Evolutionary conservation across 2,329 filamentous ascomycete species (phyloP).

Genomic region (Colletotrichum musicola): DNA sequence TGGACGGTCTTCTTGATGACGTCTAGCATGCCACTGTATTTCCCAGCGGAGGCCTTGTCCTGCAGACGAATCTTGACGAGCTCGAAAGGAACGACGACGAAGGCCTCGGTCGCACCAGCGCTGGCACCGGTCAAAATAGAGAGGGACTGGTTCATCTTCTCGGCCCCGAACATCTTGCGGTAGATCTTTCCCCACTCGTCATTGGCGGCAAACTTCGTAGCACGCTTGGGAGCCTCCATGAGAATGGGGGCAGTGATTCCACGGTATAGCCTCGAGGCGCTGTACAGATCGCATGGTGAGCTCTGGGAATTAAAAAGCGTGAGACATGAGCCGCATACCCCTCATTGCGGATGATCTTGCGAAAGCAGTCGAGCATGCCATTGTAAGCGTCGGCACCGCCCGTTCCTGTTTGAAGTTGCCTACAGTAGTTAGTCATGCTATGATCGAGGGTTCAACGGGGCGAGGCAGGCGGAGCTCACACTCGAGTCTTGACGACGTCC

Average conservation of each 20-base stretch:
- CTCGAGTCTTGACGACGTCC: constrained; percentile 98
- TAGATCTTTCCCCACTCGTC: constrained; percentile 98
- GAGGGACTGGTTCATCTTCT: constrained; percentile 91
- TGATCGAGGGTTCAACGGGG: constrained; percentile 38
- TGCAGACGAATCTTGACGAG: constrained; percentile 98
- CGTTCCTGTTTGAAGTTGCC: constrained; percentile 86
- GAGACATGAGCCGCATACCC: constrained; percentile 69
- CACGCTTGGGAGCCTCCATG: constrained; percentile 95
- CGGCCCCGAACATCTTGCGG: constrained; percentile 84
- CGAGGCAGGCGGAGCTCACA: constrained; percentile 69
- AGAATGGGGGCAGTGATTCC: constrained; percentile 96
- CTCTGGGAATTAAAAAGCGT: not conserved
- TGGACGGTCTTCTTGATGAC: constrained; percentile 85
- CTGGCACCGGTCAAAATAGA: constrained; percentile 94
- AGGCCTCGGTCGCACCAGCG: constrained; percentile 93
- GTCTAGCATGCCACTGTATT: constrained; percentile 86
- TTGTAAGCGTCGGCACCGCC: constrained; percentile 88
- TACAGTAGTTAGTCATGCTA: constrained; percentile 54
- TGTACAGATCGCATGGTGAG: constrained; percentile 50
- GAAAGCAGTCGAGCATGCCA: constrained; percentile 98
- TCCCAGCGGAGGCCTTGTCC: constrained; percentile 92
- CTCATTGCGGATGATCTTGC: constrained; percentile 96
- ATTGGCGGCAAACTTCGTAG: constrained; percentile 99
- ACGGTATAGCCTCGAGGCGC: constrained; percentile 91
- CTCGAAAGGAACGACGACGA: constrained; percentile 98